Conservation (phyloP, 345 rosid species). For the Barbarea vulgaris region DNA sequence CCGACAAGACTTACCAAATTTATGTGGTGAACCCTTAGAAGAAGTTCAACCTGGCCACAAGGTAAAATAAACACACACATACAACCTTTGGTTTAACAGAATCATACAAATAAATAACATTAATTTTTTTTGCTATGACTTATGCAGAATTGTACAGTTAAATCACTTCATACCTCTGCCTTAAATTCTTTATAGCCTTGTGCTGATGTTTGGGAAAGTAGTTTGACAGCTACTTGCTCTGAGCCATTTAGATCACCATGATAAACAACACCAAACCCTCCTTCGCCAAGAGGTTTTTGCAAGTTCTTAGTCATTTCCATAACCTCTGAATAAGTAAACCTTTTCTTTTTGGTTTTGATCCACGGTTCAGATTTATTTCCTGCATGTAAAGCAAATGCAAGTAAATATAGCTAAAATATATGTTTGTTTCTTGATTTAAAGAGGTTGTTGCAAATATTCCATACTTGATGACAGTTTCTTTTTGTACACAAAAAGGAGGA, state of each 20-base stretch:
- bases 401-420: not conserved
- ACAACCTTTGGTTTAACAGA: not conserved
- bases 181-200: slow-evolving; percentile 38
- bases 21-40: slow-evolving; percentile 47
- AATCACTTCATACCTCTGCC: slow-evolving; percentile 19
- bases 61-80: not conserved
- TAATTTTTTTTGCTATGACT: not conserved
- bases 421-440: not conserved
- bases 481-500: slow-evolving; percentile 10
- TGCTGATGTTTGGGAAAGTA: slow-evolving; percentile 31
- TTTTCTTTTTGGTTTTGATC: slow-evolving; percentile 30
- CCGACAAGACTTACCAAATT: slow-evolving; percentile 46
- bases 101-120: not conserved
- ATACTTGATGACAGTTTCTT: slow-evolving; percentile 25
- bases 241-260: slow-evolving; percentile 42
- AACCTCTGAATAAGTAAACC: slow-evolving; percentile 44
- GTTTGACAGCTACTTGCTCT: slow-evolving; percentile 34
- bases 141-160: not conserved
- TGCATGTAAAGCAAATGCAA: not conserved
- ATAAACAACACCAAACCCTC: slow-evolving; percentile 63
- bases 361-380: slow-evolving; percentile 16
- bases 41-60: slow-evolving; percentile 40
- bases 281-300: slow-evolving; percentile 49
- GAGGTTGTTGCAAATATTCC: not conserved
- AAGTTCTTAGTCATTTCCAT: slow-evolving; percentile 51